Evolutionary conservation across 441 rosid genomes (phyloP), one percentile per base, ranked within the genome.

Genomic region (Rhodomyrtus psidioides): DNA sequence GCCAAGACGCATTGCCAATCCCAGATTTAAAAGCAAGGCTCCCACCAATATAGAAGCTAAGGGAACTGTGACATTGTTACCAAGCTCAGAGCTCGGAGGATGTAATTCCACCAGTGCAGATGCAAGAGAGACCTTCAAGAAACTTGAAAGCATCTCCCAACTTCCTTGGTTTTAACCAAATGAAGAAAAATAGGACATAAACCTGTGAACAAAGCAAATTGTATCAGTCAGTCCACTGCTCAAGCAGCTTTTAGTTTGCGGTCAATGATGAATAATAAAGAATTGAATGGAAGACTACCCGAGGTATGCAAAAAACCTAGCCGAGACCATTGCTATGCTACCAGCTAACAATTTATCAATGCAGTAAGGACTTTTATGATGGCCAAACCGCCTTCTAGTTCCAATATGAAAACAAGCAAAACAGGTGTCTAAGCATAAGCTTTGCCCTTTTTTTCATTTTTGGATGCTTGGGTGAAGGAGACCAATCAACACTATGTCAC

Each of bases 61-160:
- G 53, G 99, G 91, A 62, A 94, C 89, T 1, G 98, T 97, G 85
- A 97, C 98, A 89, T 96, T 97, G 92, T 97, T 99, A 81, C 96
- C 98, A 55, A 97, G 94, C 84, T 86, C 86, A 9, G 95, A 92
- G 88, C 98, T 95, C 60, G 94, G 90, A 16, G 99, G 99, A 17
- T 94, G 94, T 65, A 98, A 97, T 92, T 97, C 99, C 44, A 93
- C 94, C 49, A 95, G 2, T 15, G 99, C 89, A 9, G 99, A 93
- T 26, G 93, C 96, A 74, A 93, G 54, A 81, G 97, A 95, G 83
- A 94, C 92, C 16, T 92, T 76, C 86, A 93, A 82, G 92, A 97
- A 96, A 81, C 97, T 94, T 39, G 89, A 55, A 58, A 89, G 92
- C 95, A 94, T 90, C 70, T 87, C 90, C 89, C 92, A 87, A 65